A percentile compares a stretch with the other conserved stretches of the same genome.
phyloP scores from a whole-genome alignment of 495 filamentous ascomycete species.

The Neurospora sp. region DNA sequence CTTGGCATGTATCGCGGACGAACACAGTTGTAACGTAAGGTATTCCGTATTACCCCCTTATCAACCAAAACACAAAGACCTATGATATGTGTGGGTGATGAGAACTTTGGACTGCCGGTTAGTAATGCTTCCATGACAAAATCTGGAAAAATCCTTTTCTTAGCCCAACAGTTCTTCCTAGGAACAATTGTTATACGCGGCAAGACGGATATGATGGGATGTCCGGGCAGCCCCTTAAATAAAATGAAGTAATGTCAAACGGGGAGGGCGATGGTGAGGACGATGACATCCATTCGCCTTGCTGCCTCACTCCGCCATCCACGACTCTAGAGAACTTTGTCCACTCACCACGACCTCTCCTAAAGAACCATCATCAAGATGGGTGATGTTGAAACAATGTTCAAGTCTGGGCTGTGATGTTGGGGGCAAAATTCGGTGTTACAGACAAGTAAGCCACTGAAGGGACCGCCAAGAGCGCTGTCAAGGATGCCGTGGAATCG shows the following conservation, averaged over 20 bases:
- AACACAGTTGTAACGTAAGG: background rate
- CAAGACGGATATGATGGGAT: background rate
- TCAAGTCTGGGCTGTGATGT: background rate
- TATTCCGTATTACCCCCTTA: background rate
- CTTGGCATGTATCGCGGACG: background rate
- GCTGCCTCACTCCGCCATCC: background rate
- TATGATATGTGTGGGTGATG: background rate
- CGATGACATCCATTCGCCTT: background rate
- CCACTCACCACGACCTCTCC: background rate
- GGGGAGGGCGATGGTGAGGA: background rate
- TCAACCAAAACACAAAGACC: background rate
- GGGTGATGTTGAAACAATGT: background rate
- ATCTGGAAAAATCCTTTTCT: background rate
- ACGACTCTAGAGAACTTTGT: background rate
- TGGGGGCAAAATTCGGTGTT: conserved; percentile 1
- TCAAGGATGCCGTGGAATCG: background rate
- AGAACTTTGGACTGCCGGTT: background rate
- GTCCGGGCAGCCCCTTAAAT: background rate
- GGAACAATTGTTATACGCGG: background rate
- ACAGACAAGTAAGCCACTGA: background rate
- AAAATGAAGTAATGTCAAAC: background rate
- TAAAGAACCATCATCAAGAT: background rate
- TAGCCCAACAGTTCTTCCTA: background rate
- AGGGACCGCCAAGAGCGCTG: background rate
- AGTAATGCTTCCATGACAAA: background rate